A percentile compares a stretch with the other conserved stretches of the same genome.
These are phyloP conservation scores for Rhinocladiella similis DNA, from an alignment of 2,329 filamentous ascomycete genomes.

Conservation along the genomic window DNA sequence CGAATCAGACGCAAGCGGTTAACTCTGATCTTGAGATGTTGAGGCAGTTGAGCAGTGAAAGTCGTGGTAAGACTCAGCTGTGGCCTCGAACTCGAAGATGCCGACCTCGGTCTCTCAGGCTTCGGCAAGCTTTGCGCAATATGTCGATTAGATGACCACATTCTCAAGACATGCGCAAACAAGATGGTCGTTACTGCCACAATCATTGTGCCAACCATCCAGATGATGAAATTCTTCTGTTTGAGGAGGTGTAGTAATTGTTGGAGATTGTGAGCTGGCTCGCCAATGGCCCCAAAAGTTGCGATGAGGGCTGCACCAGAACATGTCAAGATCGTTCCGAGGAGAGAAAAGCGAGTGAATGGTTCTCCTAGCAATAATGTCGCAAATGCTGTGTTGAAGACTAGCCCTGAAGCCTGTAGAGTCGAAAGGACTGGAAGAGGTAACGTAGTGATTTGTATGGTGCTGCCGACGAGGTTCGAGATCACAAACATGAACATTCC, in stretches of 20 bases:
- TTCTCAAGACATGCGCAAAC: conserved; percentile 50
- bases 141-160: conserved; percentile 29
- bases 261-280: conserved; percentile 82
- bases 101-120: conserved; percentile 24
- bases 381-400: conserved; percentile 98
- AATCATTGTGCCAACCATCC: conserved; percentile 80
- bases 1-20: conserved; percentile 72
- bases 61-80: conserved; percentile 34
- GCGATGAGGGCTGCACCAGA: conserved; percentile 88
- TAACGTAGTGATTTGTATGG: conserved; percentile 94
- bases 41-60: conserved; percentile 42
- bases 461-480: conserved; percentile 90
- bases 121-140: conserved; percentile 25
- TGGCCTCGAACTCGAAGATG: conserved; percentile 29
- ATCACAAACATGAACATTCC: conserved; percentile 97
- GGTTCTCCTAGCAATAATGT: conserved; percentile 89
- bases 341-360: conserved; percentile 89
- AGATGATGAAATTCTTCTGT: conserved; percentile 74
- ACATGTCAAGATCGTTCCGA: conserved; percentile 86
- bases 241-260: conserved; percentile 77
- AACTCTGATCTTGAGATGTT: conserved; percentile 43
- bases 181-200: conserved; percentile 70
- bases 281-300: conserved; percentile 88
- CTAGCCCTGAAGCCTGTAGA: conserved; percentile 89
- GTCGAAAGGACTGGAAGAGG: conserved; percentile 93